These are phyloP conservation scores for Plasmodium yoelii DNA, from an alignment of 169 alveolate species.

Conservation along the genomic window DNA sequence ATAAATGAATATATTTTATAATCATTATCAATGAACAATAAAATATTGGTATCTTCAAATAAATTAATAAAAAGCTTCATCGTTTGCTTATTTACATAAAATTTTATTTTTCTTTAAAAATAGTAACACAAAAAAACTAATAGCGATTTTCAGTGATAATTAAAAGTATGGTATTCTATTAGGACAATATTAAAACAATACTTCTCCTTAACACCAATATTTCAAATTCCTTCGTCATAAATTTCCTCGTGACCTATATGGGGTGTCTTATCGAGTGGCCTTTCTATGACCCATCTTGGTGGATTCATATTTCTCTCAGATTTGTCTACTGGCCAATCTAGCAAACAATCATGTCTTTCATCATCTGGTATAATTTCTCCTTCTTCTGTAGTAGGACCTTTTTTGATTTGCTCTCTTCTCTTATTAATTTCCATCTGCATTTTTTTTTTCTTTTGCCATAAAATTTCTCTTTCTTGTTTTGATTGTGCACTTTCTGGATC, in stretches of 20 bases:
- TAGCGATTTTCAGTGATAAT: too few relatives aligned
- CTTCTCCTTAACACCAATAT: background rate
- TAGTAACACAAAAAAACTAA: too few relatives aligned
- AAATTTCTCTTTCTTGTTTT: slow-evolving; percentile 80
- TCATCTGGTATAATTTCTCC: slow-evolving; percentile 66
- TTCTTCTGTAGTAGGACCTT: slow-evolving; percentile 64
- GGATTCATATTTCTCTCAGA: slow-evolving; percentile 77
- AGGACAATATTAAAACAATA: too few relatives aligned
- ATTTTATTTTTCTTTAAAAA: too few relatives aligned
- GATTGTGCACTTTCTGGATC: slow-evolving; percentile 87
- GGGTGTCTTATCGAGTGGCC: slow-evolving; percentile 69
- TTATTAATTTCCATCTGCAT: slow-evolving; percentile 44
- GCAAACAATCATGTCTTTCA: slow-evolving; percentile 77
- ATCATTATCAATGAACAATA: too few relatives aligned
- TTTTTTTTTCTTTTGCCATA: slow-evolving; percentile 75
- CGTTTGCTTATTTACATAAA: too few relatives aligned
- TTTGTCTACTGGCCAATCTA: slow-evolving; percentile 77
- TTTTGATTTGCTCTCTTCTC: slow-evolving; percentile 74
- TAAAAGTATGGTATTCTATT: too few relatives aligned
- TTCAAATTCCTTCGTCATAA: slow-evolving; percentile 72
- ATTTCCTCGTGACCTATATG: slow-evolving; percentile 74
- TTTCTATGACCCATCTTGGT: slow-evolving; percentile 76
- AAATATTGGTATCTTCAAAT: too few relatives aligned
- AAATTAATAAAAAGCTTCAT: too few relatives aligned
- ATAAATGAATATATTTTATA: too few relatives aligned